Conservation (phyloP, 2,329 filamentous ascomycete species). For the Diaporthe eres region DNA sequence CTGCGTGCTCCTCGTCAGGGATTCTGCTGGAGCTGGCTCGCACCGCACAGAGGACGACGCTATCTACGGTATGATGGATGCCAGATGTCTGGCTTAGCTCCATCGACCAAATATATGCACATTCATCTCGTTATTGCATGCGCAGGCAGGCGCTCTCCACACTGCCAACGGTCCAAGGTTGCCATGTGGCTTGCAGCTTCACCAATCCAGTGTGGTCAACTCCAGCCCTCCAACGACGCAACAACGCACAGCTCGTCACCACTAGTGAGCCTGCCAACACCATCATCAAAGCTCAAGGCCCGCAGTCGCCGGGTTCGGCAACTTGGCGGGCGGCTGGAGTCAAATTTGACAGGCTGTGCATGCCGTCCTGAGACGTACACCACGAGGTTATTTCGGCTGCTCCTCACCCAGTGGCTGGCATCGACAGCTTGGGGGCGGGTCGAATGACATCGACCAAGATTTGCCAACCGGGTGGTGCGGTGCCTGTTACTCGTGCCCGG, state of each 20-base stretch:
- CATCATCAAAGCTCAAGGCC: background rate
- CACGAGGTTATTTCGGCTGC: constrained; percentile 25
- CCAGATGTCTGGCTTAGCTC: background rate
- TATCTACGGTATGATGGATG: background rate
- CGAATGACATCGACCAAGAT: constrained; percentile 32
- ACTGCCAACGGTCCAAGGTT: constrained; percentile 15
- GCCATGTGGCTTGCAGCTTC: constrained; percentile 40
- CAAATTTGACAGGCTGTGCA: constrained; percentile 30
- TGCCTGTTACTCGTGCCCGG: constrained; percentile 16
- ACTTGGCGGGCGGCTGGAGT: constrained; percentile 29
- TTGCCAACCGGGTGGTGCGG: constrained; percentile 22
- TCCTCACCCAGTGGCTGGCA: constrained; percentile 21
- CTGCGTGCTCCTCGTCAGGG: background rate
- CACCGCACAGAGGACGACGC: background rate
- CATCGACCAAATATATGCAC: background rate
- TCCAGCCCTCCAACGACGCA: background rate
- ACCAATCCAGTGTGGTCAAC: background rate
- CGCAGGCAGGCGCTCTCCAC: background rate
- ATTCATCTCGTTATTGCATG: background rate
- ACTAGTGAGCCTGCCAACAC: background rate
- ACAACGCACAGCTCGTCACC: constrained; percentile 10
- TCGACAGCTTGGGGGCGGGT: constrained; percentile 27
- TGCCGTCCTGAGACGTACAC: constrained; percentile 33
- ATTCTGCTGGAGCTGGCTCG: background rate
- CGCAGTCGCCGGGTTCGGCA: background rate